A percentile compares a stretch with the other conserved stretches of the same genome.
Conservation (phyloP, 306 rosid genomes). For the Mucuna pruriens region DNA sequence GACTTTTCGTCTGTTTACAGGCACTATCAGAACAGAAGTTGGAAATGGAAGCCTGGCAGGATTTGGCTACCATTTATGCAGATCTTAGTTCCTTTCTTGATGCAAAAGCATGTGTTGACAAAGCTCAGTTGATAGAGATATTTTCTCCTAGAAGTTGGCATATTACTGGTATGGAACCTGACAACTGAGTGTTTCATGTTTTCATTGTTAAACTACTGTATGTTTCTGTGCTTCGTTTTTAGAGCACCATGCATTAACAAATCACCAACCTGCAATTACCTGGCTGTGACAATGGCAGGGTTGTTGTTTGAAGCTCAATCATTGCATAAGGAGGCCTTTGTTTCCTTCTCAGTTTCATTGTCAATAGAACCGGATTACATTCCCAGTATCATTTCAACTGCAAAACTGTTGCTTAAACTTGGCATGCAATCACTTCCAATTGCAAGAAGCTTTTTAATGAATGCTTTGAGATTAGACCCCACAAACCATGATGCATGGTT, state of each 20-base stretch:
- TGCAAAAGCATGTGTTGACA: conserved; percentile 77
- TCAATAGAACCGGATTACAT: conserved; percentile 74
- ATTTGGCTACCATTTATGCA: conserved; percentile 74
- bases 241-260: not conserved
- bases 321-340: conserved; percentile 66
- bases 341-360: conserved; percentile 66
- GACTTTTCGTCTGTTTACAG: conserved; percentile 51
- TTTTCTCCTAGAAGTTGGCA: conserved; percentile 80
- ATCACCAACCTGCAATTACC: conserved; percentile 19
- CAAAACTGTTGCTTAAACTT: conserved; percentile 66
- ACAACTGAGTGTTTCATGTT: conserved; percentile 1
- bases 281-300: conserved; percentile 47
- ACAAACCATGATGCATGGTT: conserved; percentile 82
- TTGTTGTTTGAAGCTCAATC: conserved; percentile 67
- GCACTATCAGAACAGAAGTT: conserved; percentile 51
- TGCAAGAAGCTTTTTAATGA: conserved; percentile 81
- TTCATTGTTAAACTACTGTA: conserved; percentile 19
- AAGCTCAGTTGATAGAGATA: conserved; percentile 67
- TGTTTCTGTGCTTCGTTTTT: not conserved
- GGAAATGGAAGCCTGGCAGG: conserved; percentile 83
- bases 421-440: conserved; percentile 63
- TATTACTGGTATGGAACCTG: conserved; percentile 54
- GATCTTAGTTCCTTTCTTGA: conserved; percentile 63
- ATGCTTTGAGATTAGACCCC: conserved; percentile 74
- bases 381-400: conserved; percentile 75